Evolutionary conservation across 192 early-diverging fungal species (phyloP).

Genomic region (Phycomyces blakesleeanus): DNA sequence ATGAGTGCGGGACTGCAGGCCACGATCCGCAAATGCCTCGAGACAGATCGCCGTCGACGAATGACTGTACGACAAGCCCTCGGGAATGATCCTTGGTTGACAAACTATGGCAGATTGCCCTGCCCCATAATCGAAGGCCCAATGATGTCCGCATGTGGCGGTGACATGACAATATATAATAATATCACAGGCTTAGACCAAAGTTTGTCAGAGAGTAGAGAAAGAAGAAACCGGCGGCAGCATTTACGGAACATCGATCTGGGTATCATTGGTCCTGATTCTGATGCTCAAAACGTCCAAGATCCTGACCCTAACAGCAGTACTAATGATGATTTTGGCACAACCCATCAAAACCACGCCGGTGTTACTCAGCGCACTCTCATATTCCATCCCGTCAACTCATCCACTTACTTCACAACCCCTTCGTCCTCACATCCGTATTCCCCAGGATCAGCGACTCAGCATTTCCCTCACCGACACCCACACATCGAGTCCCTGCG

Average conservation of each 20-base stretch:
- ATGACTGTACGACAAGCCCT: slow-evolving; percentile 34
- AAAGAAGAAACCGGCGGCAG: background rate
- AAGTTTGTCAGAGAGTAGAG: no score
- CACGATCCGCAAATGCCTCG: slow-evolving; percentile 43
- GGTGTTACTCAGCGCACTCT: slow-evolving; percentile 6
- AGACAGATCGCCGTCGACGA: slow-evolving; percentile 39
- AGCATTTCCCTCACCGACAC: slow-evolving; percentile 5
- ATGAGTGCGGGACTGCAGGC: slow-evolving; percentile 40
- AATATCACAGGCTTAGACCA: no score
- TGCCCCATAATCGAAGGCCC: slow-evolving; percentile 12
- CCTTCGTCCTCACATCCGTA: no score
- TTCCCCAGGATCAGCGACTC: background rate
- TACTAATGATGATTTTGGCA: no score
- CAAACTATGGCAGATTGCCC: slow-evolving; percentile 20
- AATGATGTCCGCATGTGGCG: no score
- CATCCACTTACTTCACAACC: slow-evolving; percentile 30
- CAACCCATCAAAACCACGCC: no score
- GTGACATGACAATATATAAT: no score
- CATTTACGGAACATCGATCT: no score
- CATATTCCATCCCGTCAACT: slow-evolving; percentile 31
- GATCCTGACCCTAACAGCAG: no score
- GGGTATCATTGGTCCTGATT: no score
- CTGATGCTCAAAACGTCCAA: no score
- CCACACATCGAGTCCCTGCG: slow-evolving; percentile 14
- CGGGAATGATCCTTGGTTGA: slow-evolving; percentile 48